Percentiles rank a stretch among this genome's conserved stretches.
These are phyloP conservation scores for Yamadazyma insecticola DNA, from an alignment of 805 yeast species.

Conservation along the genomic window DNA sequence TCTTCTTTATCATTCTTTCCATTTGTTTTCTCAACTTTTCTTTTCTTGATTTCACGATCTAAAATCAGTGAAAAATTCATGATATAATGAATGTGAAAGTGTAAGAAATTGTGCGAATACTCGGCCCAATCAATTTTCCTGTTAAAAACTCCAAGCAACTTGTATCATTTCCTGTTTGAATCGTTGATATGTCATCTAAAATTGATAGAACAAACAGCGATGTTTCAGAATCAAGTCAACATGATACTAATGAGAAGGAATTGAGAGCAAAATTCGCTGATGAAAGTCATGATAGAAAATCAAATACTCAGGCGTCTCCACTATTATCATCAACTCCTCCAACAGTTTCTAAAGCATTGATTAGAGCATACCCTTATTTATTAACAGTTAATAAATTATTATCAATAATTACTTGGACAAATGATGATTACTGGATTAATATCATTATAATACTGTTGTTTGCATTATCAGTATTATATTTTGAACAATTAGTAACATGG, in stretches of 20 bases:
- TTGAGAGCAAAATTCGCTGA: conserved; percentile 25
- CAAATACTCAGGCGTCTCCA: conserved; percentile 63
- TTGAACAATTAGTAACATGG: conserved; percentile 73
- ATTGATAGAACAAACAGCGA: no score
- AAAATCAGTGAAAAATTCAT: no score
- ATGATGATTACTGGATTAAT: conserved; percentile 75
- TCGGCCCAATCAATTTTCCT: no score
- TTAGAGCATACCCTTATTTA: conserved; percentile 81
- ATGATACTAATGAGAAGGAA: conserved; percentile 8
- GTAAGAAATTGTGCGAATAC: no score
- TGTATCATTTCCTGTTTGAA: no score
- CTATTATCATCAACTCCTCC: conserved; percentile 87
- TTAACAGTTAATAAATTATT: conserved; percentile 65
- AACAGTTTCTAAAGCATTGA: conserved; percentile 76
- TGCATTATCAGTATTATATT: conserved; percentile 63
- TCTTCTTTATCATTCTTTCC: no score
- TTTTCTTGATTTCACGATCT: no score
- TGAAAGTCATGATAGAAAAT: conserved; percentile 5
- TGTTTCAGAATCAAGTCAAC: no score
- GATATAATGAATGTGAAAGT: no score
- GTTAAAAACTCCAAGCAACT: no score
- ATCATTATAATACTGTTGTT: conserved; percentile 54
- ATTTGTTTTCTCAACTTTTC: no score
- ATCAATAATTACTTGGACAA: conserved; percentile 86
- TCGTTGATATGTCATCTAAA: no score